Base-by-base conservation (phyloP, 306 rosid genomes). In the Cucumis hystrix region DNA sequence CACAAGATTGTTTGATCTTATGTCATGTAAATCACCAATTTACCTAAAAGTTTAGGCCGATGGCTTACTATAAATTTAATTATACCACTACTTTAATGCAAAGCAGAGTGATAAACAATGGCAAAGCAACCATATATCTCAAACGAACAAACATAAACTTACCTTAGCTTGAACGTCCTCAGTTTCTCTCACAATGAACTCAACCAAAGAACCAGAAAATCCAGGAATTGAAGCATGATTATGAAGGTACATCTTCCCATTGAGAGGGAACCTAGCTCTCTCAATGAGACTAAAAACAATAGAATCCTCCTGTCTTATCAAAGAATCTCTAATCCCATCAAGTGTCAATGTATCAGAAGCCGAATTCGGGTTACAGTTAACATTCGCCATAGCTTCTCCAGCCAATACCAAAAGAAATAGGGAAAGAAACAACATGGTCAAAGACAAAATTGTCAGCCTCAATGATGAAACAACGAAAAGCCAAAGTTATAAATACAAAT, bases 291-390 rank as follows among this genome's bases (percentile, higher is more conserved):
- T 81, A 78, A 80, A 92, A 37, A 96, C 33, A 20, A 96, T 92
- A 12, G 89, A 86, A 77, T 96, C 97, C 81, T 96, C 99, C 87
- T 91, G 92, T 74, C 87, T 87, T 47, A 86, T 43, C 91, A 96
- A 73, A 67, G 83, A 80, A 39, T 91, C 84, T 70, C 99, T 89
- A 45, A 96, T 83, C 0, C 87, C 78, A 8, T 84, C 88, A 0
- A 96, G 88, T 17, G 92, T 88, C 82, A 86, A 80, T 3, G 30
- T 68, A 56, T 82, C 54, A 0, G 66, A 68, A 39, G 75, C 84
- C 49, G 80, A 63, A 5, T 41, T 79, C 8, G 82, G 21, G 35
- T 51, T 73, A 17, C 45, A 20, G 1, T 63, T 79, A 7, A 81
- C 83, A 41, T 72, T 79, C 0, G 86, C 83, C 93, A 83, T 85